Conservation (phyloP, 208 protist species). For the Leptomonas seymouri region DNA sequence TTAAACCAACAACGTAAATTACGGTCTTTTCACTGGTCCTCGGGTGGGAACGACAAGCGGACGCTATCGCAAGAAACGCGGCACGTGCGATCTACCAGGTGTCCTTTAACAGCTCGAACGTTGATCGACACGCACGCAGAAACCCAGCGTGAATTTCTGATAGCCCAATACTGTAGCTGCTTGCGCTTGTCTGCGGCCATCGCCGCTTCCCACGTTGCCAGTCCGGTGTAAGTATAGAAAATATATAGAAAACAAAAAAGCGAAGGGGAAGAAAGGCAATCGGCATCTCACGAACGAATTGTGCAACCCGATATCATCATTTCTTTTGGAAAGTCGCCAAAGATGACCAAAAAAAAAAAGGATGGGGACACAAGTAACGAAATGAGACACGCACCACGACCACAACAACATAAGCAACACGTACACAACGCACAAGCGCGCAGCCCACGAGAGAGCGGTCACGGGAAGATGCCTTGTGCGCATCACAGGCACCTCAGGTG, state of each 20-base stretch:
- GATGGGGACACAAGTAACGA: too few species aligned
- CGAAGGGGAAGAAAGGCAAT: background rate
- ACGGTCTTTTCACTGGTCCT: background rate
- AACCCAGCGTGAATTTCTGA: background rate
- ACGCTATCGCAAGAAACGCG: background rate
- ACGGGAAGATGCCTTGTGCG: too few species aligned
- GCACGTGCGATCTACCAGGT: background rate
- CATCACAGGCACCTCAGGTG: too few species aligned
- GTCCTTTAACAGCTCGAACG: background rate
- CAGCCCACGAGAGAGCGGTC: too few species aligned
- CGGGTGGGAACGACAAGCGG: background rate
- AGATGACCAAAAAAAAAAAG: too few species aligned
- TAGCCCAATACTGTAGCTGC: background rate
- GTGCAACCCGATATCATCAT: too few species aligned
- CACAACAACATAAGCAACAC: too few species aligned
- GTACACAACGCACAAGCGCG: too few species aligned
- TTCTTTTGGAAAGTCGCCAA: too few species aligned
- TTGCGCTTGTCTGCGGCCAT: background rate
- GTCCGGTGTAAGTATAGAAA: background rate
- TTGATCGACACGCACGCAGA: background rate
- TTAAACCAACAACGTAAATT: background rate
- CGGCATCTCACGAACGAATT: background rate
- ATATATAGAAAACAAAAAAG: background rate
- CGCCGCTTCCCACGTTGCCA: background rate
- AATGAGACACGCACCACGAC: too few species aligned